Evolutionary conservation across 2,329 filamentous ascomycete genomes (phyloP), one percentile per base, ranked within the genome.

Genomic region (Tolypocladium pustulatum): DNA sequence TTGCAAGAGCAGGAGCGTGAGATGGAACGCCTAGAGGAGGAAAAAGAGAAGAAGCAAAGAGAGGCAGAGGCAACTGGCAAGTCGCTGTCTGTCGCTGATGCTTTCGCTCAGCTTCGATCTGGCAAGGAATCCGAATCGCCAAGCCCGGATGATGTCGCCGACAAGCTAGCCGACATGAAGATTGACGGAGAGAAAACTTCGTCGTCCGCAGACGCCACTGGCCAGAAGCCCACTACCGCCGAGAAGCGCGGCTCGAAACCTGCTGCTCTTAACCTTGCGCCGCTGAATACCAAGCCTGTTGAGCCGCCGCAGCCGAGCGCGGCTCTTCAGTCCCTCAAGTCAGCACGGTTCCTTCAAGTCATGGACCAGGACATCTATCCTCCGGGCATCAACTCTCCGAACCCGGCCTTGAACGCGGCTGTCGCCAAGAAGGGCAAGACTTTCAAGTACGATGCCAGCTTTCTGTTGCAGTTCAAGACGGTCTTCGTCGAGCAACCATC

Each of bases 401-500:
- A 97, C 75, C 91, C 93, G 13, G 90, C 93, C 3, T 77, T 97
- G 64, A 99, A 97, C 73, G 79, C 83, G 46, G 88, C 88, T 20
- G 88, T 90, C 34, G 81, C 84, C 38, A 90, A 88, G 73, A 93
- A 92, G 77, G 85, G 85, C 61, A 88, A 86, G 72, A 87, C 85
- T 49, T 96, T 95, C 79, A 92, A 95, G 73, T 99, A 99, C 74
- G 91, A 97, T 75, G 90, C 92, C 68, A 87, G 88, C 67, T 99
- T 99, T 80, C 78, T 99, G 75, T 81, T 99, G 36, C 94, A 99
- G 71, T 99, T 99, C 81, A 90, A 97, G 76, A 84, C 84, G 66
- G 91, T 96, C 25, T 99, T 97, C 77, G 95, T 91, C 62, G 94
- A 99, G 79, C 95, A 97, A 76, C 94, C 94, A 17, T 96, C 91